Base-by-base conservation (phyloP, 805 yeast genomes). In the Candida insectorum region DNA sequence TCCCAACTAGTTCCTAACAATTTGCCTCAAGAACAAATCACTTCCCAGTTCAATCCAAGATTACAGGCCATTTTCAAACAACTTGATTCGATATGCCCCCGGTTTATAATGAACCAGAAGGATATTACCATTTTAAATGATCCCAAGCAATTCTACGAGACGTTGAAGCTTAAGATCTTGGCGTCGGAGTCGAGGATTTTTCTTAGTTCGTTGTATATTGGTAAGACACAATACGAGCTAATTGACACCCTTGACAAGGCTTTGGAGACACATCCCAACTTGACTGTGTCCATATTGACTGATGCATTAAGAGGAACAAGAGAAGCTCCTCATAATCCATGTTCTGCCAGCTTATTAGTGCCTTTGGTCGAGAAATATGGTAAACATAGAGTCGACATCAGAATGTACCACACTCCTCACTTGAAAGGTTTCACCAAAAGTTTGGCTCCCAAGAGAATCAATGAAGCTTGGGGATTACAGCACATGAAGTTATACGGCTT, bases 401-500 rank as follows among this genome's bases (percentile, higher is more conserved):
- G 95, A 46, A 72, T 89, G 69, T 93, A 85, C 58, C 94, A 84
- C 48, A 91, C 98, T 0, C 98, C 98, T 0, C 81, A 81, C 42
- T 69, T 85, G 45, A 63, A 72, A 24, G 95, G 95, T 0, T 51
- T 85, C 39, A 72, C 75, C 36, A 79, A 80, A 50, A 45, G 60
- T 6, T 28, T 84, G 27, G 69, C 87, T 3, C 98, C 98, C 0
- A 81, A 74, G 39, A 71, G 98, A 42, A 69, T 91, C 43, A 88
- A 89, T 57, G 98, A 93, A 61, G 89, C 94, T 3, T 75, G 73
- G 62, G 98, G 98, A 0, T 70, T 93, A 32, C 98, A 93, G 57
- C 98, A 93, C 54, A 93, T 93, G 97, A 93, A 93, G 56, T 72
- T 93, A 18, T 93, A 93, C 56, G 98, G 98, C 2, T 79, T 89